Conservation (phyloP, 1,284 basidiomycete genomes). For the Wolfiporia cocos region DNA sequence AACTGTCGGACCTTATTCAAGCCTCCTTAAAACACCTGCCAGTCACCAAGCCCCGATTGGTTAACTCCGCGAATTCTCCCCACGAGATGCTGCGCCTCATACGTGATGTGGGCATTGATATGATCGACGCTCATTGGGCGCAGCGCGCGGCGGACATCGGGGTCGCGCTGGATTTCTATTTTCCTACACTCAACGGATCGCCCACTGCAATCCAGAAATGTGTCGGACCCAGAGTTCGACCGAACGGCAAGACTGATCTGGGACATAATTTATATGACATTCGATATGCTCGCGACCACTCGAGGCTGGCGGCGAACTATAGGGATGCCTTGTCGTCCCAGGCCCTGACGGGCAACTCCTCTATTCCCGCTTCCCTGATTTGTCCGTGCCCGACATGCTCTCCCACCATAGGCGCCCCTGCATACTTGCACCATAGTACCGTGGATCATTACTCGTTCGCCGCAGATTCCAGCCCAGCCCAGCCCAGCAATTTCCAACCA, state of each 20-base stretch:
- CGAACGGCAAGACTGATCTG: conserved; percentile 34
- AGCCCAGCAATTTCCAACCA: conserved; percentile 18
- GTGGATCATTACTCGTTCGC: conserved; percentile 29
- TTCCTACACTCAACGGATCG: conserved; percentile 22
- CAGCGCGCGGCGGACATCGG: conserved; percentile 60
- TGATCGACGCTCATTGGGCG: conserved; percentile 71
- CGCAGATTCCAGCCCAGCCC: conserved; percentile 8
- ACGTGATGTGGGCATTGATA: conserved; percentile 58
- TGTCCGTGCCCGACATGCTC: conserved; percentile 65
- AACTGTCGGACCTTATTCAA: conserved; percentile 33
- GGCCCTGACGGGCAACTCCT: conserved; percentile 6
- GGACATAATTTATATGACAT: conserved; percentile 69
- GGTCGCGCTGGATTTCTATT: conserved; percentile 69
- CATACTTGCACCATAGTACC: conserved; percentile 41
- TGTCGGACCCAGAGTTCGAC: conserved; percentile 7
- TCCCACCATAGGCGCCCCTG: conserved; percentile 36
- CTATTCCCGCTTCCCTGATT: conserved; percentile 9
- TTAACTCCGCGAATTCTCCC: conserved; percentile 53
- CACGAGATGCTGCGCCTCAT: conserved; percentile 70
- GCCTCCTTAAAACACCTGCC: conserved; percentile 55
- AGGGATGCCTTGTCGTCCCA: conserved; percentile 22
- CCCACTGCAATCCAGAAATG: neutral
- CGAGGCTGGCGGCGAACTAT: conserved; percentile 37
- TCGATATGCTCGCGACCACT: conserved; percentile 55
- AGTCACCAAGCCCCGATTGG: conserved; percentile 50